Evolutionary conservation across 768 basidiomycete genomes (phyloP).

Genomic region (Pleurotus ostreatus): DNA sequence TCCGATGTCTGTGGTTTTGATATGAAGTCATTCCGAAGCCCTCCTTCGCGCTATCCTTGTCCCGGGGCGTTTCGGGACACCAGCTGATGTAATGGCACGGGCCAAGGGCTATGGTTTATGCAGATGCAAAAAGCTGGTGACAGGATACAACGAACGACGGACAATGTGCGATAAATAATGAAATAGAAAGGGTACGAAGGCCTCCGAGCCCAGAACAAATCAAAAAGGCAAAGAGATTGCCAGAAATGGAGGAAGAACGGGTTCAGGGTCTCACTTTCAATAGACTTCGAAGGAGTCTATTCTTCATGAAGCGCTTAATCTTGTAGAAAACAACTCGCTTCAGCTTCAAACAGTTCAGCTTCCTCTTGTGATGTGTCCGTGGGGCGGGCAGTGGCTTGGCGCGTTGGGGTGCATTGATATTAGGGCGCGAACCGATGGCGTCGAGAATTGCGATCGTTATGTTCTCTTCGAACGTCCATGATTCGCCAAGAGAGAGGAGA

Average conservation of each 20-base stretch:
- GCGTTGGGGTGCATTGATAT: no score
- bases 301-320: no score
- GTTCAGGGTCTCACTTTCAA: no score
- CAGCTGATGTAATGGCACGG: conserved; percentile 4
- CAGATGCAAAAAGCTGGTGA: not conserved
- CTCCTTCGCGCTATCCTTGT: not conserved
- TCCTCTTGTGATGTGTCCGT: no score
- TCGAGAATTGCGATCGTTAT: conserved; percentile 20
- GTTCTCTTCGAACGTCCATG: conserved; percentile 19
- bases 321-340: no score
- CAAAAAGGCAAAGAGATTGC: not conserved
- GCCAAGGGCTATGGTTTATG: not conserved
- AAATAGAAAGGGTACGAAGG: not conserved
- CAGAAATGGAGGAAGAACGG: not conserved
- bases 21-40: not conserved
- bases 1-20: no score
- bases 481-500: not conserved
- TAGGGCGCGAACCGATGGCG: conserved; percentile 4
- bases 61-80: conserved; percentile 1
- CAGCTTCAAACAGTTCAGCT: no score
- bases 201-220: not conserved
- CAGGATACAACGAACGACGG: not conserved
- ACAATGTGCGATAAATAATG: not conserved
- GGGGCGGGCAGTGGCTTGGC: no score
- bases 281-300: no score